Evolutionary conservation across 2,329 filamentous ascomycete species (phyloP).

Genomic region (Graphilbum ipis-grandicollis): DNA sequence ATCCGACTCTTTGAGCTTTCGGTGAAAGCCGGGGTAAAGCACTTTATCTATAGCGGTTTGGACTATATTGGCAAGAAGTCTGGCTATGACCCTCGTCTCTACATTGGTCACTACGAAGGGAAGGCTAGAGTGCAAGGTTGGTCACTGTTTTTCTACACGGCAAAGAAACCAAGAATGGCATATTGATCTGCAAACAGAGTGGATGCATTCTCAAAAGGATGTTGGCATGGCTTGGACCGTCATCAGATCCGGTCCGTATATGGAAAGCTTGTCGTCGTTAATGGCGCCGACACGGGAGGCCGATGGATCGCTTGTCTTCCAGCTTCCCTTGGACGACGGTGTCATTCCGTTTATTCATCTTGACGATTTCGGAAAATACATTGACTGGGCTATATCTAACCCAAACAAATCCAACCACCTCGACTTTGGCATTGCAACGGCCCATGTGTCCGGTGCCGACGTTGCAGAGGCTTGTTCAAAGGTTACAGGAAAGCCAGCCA

Average conservation of each 20-base stretch:
- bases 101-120: slow-evolving; percentile 28
- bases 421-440: slow-evolving; percentile 15
- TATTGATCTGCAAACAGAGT: too few species aligned
- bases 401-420: slow-evolving; percentile 10
- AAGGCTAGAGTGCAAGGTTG: slow-evolving; percentile 15
- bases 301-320: slow-evolving; percentile 5
- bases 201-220: slow-evolving; percentile 3
- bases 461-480: slow-evolving; percentile 14
- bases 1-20: slow-evolving; percentile 23
- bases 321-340: slow-evolving; percentile 11
- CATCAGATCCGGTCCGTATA: slow-evolving; percentile 12
- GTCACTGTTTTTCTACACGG: slow-evolving; percentile 3
- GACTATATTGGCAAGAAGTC: slow-evolving; percentile 30
- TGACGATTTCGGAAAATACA: slow-evolving; percentile 14
- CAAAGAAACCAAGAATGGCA: too few species aligned
- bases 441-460: slow-evolving; percentile 12
- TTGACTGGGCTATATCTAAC: slow-evolving; percentile 15
- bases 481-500: slow-evolving; percentile 14
- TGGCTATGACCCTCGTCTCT: slow-evolving; percentile 25
- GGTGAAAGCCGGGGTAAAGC: slow-evolving; percentile 23
- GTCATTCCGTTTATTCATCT: slow-evolving; percentile 14
- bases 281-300: neutral
- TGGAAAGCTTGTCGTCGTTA: slow-evolving; percentile 9
- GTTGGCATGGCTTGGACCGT: slow-evolving; percentile 9
- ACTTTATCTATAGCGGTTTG: slow-evolving; percentile 29